Evolutionary conservation across 2,329 filamentous ascomycete species (phyloP).

Genomic region (Colletotrichum gloeosporioides): DNA sequence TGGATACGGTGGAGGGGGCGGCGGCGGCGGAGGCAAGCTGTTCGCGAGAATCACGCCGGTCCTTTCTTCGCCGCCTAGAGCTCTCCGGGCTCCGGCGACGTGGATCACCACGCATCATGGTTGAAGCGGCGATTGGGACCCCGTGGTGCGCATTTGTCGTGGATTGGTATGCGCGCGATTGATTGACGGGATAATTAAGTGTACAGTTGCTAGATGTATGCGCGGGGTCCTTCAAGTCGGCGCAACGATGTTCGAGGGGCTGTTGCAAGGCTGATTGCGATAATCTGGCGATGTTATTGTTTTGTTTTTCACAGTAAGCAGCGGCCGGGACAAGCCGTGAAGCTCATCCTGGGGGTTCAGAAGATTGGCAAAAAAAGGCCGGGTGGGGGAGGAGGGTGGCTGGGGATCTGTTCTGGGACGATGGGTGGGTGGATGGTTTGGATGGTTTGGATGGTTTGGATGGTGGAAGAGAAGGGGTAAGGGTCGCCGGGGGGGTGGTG

Average conservation of each 20-base stretch:
- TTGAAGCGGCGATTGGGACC: conserved; percentile 27
- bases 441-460: not conserved
- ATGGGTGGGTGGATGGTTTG: not conserved
- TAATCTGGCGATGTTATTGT: conserved; percentile 22
- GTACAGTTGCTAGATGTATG: not conserved
- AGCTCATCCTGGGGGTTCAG: conserved; percentile 13
- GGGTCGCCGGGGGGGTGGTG: not conserved
- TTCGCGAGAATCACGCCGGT: conserved; percentile 21
- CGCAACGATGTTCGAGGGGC: not conserved
- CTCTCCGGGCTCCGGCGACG: conserved; percentile 62
- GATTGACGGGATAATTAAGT: not conserved
- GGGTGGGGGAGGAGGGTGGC: not conserved
- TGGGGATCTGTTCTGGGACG: not conserved
- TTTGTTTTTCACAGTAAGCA: conserved; percentile 21
- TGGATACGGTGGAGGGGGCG: not conserved
- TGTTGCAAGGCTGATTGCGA: not conserved
- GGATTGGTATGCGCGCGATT: not conserved
- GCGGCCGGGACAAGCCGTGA: conserved; percentile 20
- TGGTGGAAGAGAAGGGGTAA: not conserved
- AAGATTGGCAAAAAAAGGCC: conserved; percentile 6
- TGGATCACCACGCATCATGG: conserved; percentile 57
- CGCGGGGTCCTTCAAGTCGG: not conserved
- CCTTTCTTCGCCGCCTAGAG: conserved; percentile 52
- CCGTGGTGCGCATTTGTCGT: conserved; percentile 19
- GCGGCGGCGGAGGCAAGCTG: not conserved